Base-by-base conservation (phyloP, 1,284 basidiomycete species). In the Leccinum pachyderme region DNA sequence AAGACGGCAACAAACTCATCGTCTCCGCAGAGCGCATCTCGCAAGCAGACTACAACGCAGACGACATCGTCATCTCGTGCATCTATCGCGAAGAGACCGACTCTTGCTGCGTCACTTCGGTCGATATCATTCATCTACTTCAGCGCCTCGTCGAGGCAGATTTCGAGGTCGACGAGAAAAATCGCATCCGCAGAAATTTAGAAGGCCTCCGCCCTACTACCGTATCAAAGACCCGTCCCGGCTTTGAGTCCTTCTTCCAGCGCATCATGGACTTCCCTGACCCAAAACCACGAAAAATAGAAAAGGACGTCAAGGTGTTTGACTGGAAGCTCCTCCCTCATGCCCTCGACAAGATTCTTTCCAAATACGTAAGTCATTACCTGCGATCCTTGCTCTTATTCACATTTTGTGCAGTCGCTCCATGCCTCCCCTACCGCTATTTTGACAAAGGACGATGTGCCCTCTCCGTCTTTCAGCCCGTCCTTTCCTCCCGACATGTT, bases 271-370 rank as follows among this genome's bases (percentile, higher is more conserved):
- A 91, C 54, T 96, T 97, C 67, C 91, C 93, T 0, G 85, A 90
- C 54, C 95, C 95, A 3, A 95, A 93, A 71, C 95, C 95, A 5
- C 81, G 96, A 51, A 95, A 96, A 71, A 98, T 98, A 59, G 95
- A 98, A 72, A 98, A 98, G 79, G 94, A 97, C 66, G 82, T 98
- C 69, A 98, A 98, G 74, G 94, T 98, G 2, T 98, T 98, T 68
- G 86, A 89, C n/a, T 98, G 95, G 95, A 82, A 81, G 45, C 77
- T 86, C 49, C 79, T 98, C 11, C 82, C 81, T 6, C 81, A 86
- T 57, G 93, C 94, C 0, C 73, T 98, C 56, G 87, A 92, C 60
- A 98, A 97, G 77, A 95, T 98, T 59, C 83, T 98, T 47, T 85
- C 87, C 35, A 97, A 97, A 94, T 97, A 96, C 70, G 93, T 94